phyloP scores from a whole-genome alignment of 176 grass and related monocot genomes.

The Aegilops umbellulata region DNA sequence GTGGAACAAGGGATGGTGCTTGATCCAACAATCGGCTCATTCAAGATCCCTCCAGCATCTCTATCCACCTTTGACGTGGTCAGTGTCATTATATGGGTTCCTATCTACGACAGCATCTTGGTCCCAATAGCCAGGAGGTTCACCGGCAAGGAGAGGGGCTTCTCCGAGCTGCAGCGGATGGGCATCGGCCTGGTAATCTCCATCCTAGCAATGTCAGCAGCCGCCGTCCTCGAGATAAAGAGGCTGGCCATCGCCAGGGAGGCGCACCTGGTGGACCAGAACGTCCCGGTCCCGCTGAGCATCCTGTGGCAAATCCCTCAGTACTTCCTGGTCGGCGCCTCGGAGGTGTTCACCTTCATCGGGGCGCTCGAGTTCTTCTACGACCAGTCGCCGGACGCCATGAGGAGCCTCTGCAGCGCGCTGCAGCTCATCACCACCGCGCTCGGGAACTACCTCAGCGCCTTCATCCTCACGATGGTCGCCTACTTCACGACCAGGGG shows the following conservation, averaged over 20 bases:
- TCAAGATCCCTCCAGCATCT: constrained; percentile 82
- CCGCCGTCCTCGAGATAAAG: constrained; percentile 67
- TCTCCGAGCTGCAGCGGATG: constrained; percentile 81
- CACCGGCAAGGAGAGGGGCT: constrained; percentile 77
- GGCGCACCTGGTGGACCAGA: constrained; percentile 51
- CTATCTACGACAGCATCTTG: constrained; percentile 63
- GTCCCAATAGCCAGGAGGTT: constrained; percentile 76
- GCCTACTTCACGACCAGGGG: constrained; percentile 63
- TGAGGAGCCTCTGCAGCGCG: constrained; percentile 80
- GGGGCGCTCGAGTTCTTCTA: constrained; percentile 84
- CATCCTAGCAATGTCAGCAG: constrained; percentile 69
- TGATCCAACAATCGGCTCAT: constrained; percentile 66
- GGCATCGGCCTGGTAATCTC: constrained; percentile 82
- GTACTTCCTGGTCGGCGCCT: constrained; percentile 67
- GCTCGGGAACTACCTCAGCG: constrained; percentile 68
- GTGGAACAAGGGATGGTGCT: constrained; percentile 93
- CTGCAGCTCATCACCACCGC: constrained; percentile 62
- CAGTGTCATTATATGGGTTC: constrained; percentile 78
- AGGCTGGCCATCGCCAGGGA: constrained; percentile 56
- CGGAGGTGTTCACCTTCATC: constrained; percentile 86
- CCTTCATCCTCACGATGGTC: constrained; percentile 71
- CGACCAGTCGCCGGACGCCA: constrained; percentile 78
- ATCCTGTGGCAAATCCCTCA: constrained; percentile 91
- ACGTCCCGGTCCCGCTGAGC: constrained; percentile 67
- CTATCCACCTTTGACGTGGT: constrained; percentile 83